phyloP scores from a whole-genome alignment of 306 rosid species.

The Dalbergia cochinchinensis region DNA sequence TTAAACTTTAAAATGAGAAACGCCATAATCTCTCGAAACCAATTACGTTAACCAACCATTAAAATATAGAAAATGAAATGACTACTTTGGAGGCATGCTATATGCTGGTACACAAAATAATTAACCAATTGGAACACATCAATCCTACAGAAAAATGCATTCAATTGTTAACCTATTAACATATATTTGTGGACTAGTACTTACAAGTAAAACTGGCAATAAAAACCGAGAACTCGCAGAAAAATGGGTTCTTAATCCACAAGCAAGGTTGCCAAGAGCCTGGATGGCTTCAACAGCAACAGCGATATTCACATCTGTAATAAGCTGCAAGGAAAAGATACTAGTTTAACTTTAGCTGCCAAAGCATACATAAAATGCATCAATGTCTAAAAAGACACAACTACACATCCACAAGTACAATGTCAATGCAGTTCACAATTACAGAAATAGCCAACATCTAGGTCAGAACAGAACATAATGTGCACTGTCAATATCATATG shows the following conservation, averaged over 20 bases:
- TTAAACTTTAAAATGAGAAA: slow-evolving; percentile 37
- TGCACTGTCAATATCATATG: not conserved
- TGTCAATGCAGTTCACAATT: not conserved
- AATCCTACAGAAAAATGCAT: slow-evolving; percentile 1
- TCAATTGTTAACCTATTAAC: slow-evolving; percentile 12
- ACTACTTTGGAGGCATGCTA: slow-evolving; percentile 16
- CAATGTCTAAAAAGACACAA: slow-evolving; percentile 8
- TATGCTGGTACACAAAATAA: not conserved
- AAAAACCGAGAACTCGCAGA: slow-evolving; percentile 95
- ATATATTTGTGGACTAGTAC: slow-evolving; percentile 43
- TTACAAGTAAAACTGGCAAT: slow-evolving; percentile 94
- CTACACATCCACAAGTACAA: not conserved
- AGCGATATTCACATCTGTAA: slow-evolving; percentile 98
- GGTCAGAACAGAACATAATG: slow-evolving; percentile 10
- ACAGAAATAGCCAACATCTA: slow-evolving; percentile 1
- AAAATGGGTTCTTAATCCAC: slow-evolving; percentile 88
- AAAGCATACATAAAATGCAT: slow-evolving; percentile 9
- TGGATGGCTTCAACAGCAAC: slow-evolving; percentile 99
- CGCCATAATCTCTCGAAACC: slow-evolving; percentile 6
- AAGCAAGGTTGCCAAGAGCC: slow-evolving; percentile 97
- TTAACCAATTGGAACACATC: slow-evolving; percentile 2
- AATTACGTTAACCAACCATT: not conserved
- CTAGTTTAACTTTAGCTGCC: slow-evolving; percentile 18
- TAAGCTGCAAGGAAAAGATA: slow-evolving; percentile 71
- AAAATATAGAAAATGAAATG: slow-evolving; percentile 14